phyloP scores from a whole-genome alignment of 108 stramenopile genomes.

The Conticribra guillardii region DNA sequence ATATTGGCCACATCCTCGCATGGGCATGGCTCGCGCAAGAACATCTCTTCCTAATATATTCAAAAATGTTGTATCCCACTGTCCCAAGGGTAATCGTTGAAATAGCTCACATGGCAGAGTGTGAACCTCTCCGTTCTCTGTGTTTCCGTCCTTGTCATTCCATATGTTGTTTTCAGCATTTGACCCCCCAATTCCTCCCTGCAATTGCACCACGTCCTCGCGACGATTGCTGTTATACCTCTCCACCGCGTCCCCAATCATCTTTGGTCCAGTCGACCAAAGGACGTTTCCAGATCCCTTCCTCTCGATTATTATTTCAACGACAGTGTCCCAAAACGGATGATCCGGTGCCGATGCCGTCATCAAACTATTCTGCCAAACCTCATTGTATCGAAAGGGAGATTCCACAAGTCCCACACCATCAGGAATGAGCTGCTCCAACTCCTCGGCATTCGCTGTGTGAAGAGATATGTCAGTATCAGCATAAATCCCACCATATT shows the following conservation, averaged over 20 bases:
- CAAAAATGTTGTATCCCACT: conserved; percentile 22
- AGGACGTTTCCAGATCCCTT: not conserved
- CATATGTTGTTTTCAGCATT: no score
- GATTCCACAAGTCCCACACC: conserved; percentile 38
- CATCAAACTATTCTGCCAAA: conserved; percentile 34
- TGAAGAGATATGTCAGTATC: conserved; percentile 34
- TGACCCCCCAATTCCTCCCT: no score
- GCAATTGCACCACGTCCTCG: no score
- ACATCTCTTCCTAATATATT: conserved; percentile 26
- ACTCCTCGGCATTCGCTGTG: conserved; percentile 1
- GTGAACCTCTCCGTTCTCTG: not conserved
- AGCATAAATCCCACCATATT: conserved; percentile 43
- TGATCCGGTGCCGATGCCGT: conserved; percentile 17
- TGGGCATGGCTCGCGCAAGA: conserved; percentile 18
- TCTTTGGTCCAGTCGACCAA: conserved; percentile 28
- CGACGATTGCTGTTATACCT: not conserved
- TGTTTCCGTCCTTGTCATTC: not conserved
- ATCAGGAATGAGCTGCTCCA: conserved; percentile 9
- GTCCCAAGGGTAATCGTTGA: conserved; percentile 23
- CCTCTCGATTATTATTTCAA: conserved; percentile 31
- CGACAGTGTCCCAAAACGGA: conserved; percentile 22
- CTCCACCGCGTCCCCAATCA: conserved; percentile 35
- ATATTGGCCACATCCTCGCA: conserved; percentile 28
- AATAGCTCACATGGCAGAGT: conserved; percentile 33
- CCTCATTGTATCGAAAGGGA: conserved; percentile 35